Percentiles rank a stretch among this genome's conserved stretches.
Conservation (phyloP, 1,284 basidiomycete genomes). For the Boletellus deceptivus region DNA sequence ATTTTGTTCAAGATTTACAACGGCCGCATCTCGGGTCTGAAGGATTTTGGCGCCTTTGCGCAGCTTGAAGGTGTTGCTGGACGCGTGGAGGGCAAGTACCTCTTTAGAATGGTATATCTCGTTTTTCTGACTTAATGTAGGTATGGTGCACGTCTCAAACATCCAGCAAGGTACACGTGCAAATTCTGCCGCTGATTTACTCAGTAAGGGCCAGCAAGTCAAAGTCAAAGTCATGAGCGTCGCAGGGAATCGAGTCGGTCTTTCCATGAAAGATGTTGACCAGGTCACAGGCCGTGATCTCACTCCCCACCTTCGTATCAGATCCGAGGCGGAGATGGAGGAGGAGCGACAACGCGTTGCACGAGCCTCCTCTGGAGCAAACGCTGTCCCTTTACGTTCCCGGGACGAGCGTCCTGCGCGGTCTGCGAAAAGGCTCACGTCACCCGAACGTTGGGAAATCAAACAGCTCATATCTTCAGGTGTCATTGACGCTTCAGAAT, state of each 20-base stretch:
- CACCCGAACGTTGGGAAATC: constrained; percentile 98
- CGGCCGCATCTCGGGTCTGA: constrained; percentile 82
- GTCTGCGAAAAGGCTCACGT: constrained; percentile 89
- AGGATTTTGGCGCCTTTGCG: constrained; percentile 96
- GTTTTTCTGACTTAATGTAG: constrained; percentile 40
- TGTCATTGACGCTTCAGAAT: constrained; percentile 88
- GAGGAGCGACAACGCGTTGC: constrained; percentile 69
- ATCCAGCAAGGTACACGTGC: constrained; percentile 83
- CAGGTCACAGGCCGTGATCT: constrained; percentile 88
- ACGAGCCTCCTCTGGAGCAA: constrained; percentile 62
- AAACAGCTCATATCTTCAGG: constrained; percentile 98
- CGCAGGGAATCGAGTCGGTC: constrained; percentile 74
- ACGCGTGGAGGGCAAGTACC: constrained; percentile 75
- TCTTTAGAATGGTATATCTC: neutral
- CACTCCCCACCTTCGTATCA: constrained; percentile 90
- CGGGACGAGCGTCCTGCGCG: constrained; percentile 55
- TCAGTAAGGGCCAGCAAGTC: constrained; percentile 81
- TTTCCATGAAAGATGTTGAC: constrained; percentile 99
- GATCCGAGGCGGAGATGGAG: constrained; percentile 88
- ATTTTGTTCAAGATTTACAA: constrained; percentile 94
- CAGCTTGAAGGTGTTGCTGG: constrained; percentile 84
- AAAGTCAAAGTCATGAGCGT: constrained; percentile 97
- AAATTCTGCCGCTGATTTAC: constrained; percentile 84
- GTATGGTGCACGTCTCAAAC: constrained; percentile 94
- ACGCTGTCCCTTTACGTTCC: constrained; percentile 61